Evolutionary conservation across 2,329 filamentous ascomycete genomes (phyloP).

Genomic region (Pyrenophora teres): DNA sequence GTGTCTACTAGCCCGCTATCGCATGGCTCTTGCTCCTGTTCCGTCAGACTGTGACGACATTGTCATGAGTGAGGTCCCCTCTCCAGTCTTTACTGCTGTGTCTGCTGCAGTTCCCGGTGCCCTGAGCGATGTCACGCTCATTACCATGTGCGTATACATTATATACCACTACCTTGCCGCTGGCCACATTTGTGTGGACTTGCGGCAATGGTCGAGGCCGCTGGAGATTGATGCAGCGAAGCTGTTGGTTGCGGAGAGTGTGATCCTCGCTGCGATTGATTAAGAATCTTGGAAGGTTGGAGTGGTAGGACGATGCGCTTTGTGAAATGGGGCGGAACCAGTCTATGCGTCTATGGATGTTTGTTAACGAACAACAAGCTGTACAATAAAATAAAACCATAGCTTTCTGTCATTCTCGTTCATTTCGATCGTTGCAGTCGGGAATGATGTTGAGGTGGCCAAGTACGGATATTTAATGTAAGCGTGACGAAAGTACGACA

Average conservation of each 20-base stretch:
- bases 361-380: too few species aligned
- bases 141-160: not conserved
- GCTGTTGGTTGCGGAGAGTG: not conserved
- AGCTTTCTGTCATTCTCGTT: too few species aligned
- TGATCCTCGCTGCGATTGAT: not conserved
- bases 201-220: not conserved
- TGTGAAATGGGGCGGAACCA: too few species aligned
- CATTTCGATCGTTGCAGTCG: too few species aligned
- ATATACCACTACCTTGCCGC: conserved; percentile 1
- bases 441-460: too few species aligned
- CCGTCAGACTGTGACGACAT: too few species aligned
- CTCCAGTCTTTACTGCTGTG: not conserved
- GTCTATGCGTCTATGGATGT: too few species aligned
- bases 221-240: not conserved
- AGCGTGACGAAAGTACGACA: too few species aligned
- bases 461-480: too few species aligned
- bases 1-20: conserved; percentile 1
- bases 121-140: not conserved
- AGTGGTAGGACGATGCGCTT: too few species aligned
- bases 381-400: too few species aligned
- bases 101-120: not conserved
- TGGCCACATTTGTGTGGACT: not conserved
- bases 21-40: not conserved
- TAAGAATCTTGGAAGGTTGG: not conserved
- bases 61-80: too few species aligned